Evolutionary conservation across 306 rosid species (phyloP).

Genomic region (Ziziphus jujuba): DNA sequence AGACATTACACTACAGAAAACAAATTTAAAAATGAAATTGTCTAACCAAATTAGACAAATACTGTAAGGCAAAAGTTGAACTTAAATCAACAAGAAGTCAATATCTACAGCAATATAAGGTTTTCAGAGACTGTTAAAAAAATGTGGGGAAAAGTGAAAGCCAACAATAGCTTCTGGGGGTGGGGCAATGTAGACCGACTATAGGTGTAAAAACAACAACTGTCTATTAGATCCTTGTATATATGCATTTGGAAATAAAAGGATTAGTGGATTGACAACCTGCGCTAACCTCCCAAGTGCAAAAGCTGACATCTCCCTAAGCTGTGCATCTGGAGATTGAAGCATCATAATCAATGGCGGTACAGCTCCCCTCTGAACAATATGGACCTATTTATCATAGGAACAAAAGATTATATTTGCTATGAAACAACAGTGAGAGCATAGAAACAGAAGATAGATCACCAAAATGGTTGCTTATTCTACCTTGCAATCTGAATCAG

Average conservation of each 20-base stretch:
- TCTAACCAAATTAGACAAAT: neutral
- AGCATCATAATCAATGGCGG: constrained; percentile 37
- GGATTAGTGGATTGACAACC: constrained; percentile 14
- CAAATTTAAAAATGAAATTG: neutral
- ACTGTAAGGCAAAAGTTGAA: neutral
- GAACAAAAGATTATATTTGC: too few species aligned
- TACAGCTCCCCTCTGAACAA: constrained; percentile 31
- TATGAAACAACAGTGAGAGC: neutral
- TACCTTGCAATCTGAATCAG: constrained; percentile 75
- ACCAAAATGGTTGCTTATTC: neutral
- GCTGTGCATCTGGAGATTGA: constrained; percentile 32
- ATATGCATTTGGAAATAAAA: neutral
- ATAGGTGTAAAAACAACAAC: neutral
- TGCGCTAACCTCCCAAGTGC: constrained; percentile 42
- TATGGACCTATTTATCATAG: constrained; percentile 39
- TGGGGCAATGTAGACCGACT: neutral
- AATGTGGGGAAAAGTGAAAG: too few species aligned
- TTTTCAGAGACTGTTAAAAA: neutral
- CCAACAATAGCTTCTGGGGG: too few species aligned
- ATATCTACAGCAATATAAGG: neutral
- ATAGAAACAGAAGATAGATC: constrained; percentile 1
- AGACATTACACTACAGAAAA: neutral
- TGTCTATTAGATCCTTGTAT: neutral
- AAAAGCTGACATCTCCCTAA: constrained; percentile 42
- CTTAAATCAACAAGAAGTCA: neutral